Evolutionary conservation across 495 filamentous ascomycete genomes (phyloP).

Genomic region (Penicillium turbatum): DNA sequence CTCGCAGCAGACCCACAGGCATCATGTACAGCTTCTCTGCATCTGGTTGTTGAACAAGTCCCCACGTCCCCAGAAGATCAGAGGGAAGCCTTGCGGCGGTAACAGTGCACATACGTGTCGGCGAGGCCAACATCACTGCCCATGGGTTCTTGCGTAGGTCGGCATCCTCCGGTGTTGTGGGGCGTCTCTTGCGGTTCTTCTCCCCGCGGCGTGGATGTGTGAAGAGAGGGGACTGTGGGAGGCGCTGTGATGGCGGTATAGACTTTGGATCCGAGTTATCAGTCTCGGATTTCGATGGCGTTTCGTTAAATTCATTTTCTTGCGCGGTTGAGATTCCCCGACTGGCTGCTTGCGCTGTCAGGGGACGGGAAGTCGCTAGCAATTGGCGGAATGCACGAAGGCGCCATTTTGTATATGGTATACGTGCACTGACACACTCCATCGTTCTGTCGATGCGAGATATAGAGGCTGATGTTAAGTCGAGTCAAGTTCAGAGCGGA

Average conservation of each 20-base stretch:
- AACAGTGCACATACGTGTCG: constrained; percentile 56
- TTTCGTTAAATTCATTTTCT: constrained; percentile 1
- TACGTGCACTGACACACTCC: constrained; percentile 24
- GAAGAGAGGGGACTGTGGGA: constrained; percentile 40
- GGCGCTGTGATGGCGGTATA: constrained; percentile 31
- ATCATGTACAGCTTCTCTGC: constrained; percentile 54
- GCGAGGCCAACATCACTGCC: constrained; percentile 58
- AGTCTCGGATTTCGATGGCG: neutral
- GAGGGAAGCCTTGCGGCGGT: constrained; percentile 55
- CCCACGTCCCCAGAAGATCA: constrained; percentile 61
- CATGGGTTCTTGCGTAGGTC: constrained; percentile 39
- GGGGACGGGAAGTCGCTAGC: constrained; percentile 9
- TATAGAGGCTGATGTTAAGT: neutral
- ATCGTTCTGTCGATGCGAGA: constrained; percentile 14
- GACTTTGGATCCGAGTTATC: neutral
- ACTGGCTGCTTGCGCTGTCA: neutral
- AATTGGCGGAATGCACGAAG: constrained; percentile 28
- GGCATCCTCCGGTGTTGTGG: constrained; percentile 42
- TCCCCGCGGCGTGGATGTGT: constrained; percentile 16
- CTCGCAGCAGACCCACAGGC: constrained; percentile 47
- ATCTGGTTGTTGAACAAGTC: constrained; percentile 52
- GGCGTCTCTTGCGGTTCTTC: constrained; percentile 23
- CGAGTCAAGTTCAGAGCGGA: constrained; percentile 6
- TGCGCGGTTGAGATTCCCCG: constrained; percentile 13
- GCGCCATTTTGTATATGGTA: constrained; percentile 36